A percentile compares a stretch with the other conserved stretches of the same genome.
phyloP scores from a whole-genome alignment of 208 protist genomes.

The Leishmania gerbilli region DNA sequence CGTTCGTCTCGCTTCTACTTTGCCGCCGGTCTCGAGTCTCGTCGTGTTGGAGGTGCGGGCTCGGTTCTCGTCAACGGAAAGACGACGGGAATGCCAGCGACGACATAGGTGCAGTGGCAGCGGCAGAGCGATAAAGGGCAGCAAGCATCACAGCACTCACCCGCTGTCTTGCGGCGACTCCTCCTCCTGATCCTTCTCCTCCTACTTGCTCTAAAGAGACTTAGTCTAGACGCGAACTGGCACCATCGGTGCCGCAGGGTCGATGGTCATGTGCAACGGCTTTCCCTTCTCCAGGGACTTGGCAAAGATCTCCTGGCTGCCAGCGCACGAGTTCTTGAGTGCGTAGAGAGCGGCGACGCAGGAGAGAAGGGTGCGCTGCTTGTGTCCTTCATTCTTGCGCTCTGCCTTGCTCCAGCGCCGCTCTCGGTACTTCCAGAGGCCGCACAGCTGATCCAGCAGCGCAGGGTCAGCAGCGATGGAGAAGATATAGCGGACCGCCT shows the following conservation, averaged over 20 bases:
- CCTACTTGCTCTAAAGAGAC: not conserved
- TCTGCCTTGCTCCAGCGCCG: slow-evolving; percentile 36
- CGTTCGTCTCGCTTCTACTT: not conserved
- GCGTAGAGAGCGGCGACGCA: slow-evolving; percentile 54
- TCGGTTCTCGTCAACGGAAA: not conserved
- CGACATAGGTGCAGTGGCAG: not conserved
- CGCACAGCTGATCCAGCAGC: slow-evolving; percentile 68
- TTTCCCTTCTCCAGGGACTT: slow-evolving; percentile 34
- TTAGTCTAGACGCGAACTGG: slow-evolving; percentile 33
- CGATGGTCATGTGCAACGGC: slow-evolving; percentile 25
- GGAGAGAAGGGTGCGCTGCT: slow-evolving; percentile 33
- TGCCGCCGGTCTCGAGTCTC: not conserved
- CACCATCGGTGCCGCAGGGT: slow-evolving; percentile 33
- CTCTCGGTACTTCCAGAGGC: slow-evolving; percentile 44
- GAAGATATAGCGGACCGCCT: slow-evolving; percentile 54
- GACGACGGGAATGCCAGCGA: not conserved
- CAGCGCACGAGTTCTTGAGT: slow-evolving; percentile 51
- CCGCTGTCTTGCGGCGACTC: not conserved
- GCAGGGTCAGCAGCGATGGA: slow-evolving; percentile 39
- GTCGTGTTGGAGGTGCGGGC: not conserved
- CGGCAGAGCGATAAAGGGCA: not conserved
- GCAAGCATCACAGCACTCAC: not conserved
- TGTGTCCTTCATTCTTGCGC: slow-evolving; percentile 27
- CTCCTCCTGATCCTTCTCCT: not conserved
- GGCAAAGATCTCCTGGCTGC: slow-evolving; percentile 38